Evolutionary conservation across 495 filamentous ascomycete genomes (phyloP).

Genomic region (Aspergillus cavernicola): DNA sequence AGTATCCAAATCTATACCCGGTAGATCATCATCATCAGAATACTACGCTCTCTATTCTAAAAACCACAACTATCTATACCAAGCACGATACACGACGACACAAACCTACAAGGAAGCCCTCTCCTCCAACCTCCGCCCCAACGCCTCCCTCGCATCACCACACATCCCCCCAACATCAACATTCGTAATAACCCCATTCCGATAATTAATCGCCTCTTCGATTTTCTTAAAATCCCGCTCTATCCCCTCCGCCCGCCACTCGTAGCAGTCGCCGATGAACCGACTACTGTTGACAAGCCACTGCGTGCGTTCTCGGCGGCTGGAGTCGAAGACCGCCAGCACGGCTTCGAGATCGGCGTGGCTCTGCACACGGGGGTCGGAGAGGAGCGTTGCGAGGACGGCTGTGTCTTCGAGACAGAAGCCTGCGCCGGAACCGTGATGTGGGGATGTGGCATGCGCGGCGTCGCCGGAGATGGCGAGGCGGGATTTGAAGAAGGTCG

Average conservation of each 20-base stretch:
- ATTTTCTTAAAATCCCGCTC: slow-evolving; percentile 22
- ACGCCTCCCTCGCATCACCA: slow-evolving; percentile 7
- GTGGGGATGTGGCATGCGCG: slow-evolving; percentile 43
- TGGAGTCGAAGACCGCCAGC: slow-evolving; percentile 19
- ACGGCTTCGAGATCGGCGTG: slow-evolving; percentile 16
- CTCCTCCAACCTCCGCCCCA: slow-evolving; percentile 10
- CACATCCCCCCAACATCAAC: slow-evolving; percentile 21
- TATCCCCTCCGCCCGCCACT: slow-evolving; percentile 22
- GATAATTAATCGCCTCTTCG: slow-evolving; percentile 25
- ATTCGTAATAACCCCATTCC: slow-evolving; percentile 23
- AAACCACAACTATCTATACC: too few species aligned
- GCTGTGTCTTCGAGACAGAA: slow-evolving; percentile 55
- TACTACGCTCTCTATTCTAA: too few species aligned
- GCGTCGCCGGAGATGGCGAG: slow-evolving; percentile 50
- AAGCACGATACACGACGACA: too few species aligned
- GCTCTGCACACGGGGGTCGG: slow-evolving; percentile 14
- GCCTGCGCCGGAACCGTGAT: slow-evolving; percentile 55
- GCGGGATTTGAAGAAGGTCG: slow-evolving; percentile 34
- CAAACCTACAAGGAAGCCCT: slow-evolving; percentile 16
- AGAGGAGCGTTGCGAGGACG: slow-evolving; percentile 39
- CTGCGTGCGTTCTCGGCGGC: slow-evolving; percentile 25
- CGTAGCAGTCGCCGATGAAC: slow-evolving; percentile 28
- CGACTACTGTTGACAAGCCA: slow-evolving; percentile 35
- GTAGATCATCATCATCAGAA: too few species aligned
- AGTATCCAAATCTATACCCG: too few species aligned